Evolutionary conservation across 1,139 yeast species (phyloP), one percentile per base, ranked within the genome.

Genomic region (Schwanniomyces etchellsii): DNA sequence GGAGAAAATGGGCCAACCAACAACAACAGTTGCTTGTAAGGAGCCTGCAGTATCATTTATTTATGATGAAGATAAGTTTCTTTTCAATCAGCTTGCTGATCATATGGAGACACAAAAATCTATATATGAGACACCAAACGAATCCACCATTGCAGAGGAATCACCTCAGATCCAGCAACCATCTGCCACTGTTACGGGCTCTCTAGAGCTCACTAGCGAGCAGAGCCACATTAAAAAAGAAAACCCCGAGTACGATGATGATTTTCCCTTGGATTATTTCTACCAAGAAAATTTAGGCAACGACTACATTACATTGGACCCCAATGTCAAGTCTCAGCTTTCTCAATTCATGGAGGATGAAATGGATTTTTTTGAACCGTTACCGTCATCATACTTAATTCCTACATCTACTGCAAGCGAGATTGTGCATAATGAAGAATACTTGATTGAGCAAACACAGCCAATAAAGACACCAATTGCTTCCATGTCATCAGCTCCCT

Each of bases 221-320:
- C 21, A 18, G 21, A 18, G 21, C 21, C n/a, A 47, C 3, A 51
- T 57, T 28, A 47, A 40, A 28, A 49, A 47, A 34, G 33, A 41
- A 4, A 33, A 35, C 10, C 42, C 50, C 2, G 57, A 52, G 15
- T 55, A 64, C 28, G 80, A 73, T 34, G 81, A 77, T 40, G 86
- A 79, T 44, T 79, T 80, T 52, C 86, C 88, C 2, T 53, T 80
- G 35, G 88, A 80, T 43, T 80, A 77, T 45, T 70, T 80, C 44
- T 54, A 55, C 26, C 37, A 53, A n/a, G 21, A 18, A 12, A 40
- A 39, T 29, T 46, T 44, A 21, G 55, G 51, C 22, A 17, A 24
- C 5, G 70, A 63, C 18, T 63, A 54, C 37, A 57, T 66, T 14
- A 46, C 57, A 2, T 43, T 65, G 28, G 71, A 64, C 30, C 38